phyloP scores from a whole-genome alignment of 2,329 filamentous ascomycete species.

The Sporothrix curviconia region DNA sequence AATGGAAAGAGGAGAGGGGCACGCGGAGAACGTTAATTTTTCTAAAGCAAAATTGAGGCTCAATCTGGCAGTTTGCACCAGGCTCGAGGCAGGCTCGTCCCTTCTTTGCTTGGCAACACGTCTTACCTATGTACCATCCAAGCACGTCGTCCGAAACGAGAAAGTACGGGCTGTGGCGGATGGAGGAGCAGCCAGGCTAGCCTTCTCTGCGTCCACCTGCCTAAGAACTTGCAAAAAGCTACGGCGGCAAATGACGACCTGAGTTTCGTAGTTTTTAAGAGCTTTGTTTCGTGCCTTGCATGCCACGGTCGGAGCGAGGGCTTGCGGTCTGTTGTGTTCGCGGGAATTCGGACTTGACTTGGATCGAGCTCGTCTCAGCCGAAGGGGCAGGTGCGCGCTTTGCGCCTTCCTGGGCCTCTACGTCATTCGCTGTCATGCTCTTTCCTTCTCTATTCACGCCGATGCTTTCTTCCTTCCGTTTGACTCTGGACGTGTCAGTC shows the following conservation, averaged over 20 bases:
- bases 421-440: background rate
- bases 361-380: background rate
- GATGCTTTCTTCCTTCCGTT: background rate
- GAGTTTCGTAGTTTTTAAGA: background rate
- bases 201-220: background rate
- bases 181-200: slow-evolving; percentile 1
- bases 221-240: background rate
- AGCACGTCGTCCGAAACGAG: slow-evolving; percentile 1
- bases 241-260: background rate
- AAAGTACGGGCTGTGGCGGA: background rate
- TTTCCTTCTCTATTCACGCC: background rate
- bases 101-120: slow-evolving; percentile 4
- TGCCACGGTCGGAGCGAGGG: background rate
- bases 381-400: background rate
- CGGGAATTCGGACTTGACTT: no score
- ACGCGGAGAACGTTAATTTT: no score
- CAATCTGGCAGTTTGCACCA: background rate
- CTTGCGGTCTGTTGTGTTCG: background rate
- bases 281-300: background rate
- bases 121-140: no score
- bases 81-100: background rate
- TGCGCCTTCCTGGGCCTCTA: background rate
- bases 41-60: background rate
- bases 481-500: no score
- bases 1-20: background rate